These are phyloP conservation scores for Combretum micranthum DNA, from an alignment of 345 rosid genomes.

Conservation along the genomic window DNA sequence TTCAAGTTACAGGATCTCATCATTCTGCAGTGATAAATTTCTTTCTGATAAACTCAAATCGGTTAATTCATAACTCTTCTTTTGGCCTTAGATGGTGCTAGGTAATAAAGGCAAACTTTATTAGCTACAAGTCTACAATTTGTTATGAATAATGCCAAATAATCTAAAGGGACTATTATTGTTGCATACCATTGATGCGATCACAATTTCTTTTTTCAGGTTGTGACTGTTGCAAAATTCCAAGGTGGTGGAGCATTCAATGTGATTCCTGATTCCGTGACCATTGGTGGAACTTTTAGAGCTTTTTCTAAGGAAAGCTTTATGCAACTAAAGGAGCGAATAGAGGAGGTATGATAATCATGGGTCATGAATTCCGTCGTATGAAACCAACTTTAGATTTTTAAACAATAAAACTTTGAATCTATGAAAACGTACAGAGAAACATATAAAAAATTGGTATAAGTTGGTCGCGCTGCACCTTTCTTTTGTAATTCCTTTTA, in stretches of 20 bases:
- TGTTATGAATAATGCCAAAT: background rate
- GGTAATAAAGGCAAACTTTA: too few species aligned
- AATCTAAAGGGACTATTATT: background rate
- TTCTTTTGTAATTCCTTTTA: too few species aligned
- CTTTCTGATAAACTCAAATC: too few species aligned
- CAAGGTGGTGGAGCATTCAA: constrained; percentile 71
- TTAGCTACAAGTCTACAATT: too few species aligned
- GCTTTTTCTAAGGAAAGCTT: constrained; percentile 61
- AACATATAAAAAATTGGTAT: too few species aligned
- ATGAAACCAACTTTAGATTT: background rate
- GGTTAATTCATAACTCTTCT: too few species aligned
- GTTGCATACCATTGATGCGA: background rate
- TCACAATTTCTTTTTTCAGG: constrained; percentile 33
- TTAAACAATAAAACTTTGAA: too few species aligned
- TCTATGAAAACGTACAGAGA: too few species aligned
- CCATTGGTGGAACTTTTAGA: constrained; percentile 75
- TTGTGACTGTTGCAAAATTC: constrained; percentile 61
- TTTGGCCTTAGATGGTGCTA: too few species aligned
- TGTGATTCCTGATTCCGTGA: constrained; percentile 77
- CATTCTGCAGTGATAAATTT: too few species aligned
- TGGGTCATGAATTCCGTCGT: background rate
- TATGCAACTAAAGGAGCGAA: constrained; percentile 48
- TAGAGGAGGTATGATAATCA: constrained; percentile 48
- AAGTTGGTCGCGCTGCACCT: too few species aligned
- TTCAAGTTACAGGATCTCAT: too few species aligned